Conservation (phyloP, 2,329 filamentous ascomycete species). For the Chalaropsis thielavioides region DNA sequence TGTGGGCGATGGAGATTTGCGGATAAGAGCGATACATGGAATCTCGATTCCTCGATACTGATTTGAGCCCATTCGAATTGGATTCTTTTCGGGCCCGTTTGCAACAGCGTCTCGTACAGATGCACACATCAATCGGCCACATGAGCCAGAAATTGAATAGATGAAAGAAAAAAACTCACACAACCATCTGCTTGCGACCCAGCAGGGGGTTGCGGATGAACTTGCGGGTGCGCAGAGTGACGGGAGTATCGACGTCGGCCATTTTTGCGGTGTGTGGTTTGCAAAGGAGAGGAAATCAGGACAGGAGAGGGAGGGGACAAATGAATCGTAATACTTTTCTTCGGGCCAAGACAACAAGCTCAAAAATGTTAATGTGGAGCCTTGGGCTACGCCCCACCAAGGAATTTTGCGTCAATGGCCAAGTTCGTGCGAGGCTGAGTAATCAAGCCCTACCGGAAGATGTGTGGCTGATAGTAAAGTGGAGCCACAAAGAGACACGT, state of each 20-base stretch:
- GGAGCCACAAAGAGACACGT: neutral
- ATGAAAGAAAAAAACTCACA: slow-evolving; percentile 50
- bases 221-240: slow-evolving; percentile 94
- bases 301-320: slow-evolving; percentile 6
- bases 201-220: slow-evolving; percentile 99
- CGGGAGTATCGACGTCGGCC: slow-evolving; percentile 67
- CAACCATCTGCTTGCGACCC: slow-evolving; percentile 98
- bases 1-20: neutral
- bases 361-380: slow-evolving; percentile 4
- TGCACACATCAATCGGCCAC: neutral
- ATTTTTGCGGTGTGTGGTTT: slow-evolving; percentile 48
- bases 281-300: slow-evolving; percentile 8
- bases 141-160: neutral
- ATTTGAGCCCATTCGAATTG: neutral
- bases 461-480: neutral
- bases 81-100: neutral
- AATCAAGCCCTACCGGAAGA: neutral
- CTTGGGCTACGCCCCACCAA: neutral
- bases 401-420: neutral
- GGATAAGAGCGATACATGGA: neutral
- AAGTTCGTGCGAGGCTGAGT: slow-evolving; percentile 4
- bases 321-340: slow-evolving; percentile 9
- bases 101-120: neutral
- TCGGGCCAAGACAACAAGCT: slow-evolving; percentile 3
- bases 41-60: neutral